Base-by-base conservation (phyloP, 2,329 filamentous ascomycete genomes). In the Cytospora piceicola region DNA sequence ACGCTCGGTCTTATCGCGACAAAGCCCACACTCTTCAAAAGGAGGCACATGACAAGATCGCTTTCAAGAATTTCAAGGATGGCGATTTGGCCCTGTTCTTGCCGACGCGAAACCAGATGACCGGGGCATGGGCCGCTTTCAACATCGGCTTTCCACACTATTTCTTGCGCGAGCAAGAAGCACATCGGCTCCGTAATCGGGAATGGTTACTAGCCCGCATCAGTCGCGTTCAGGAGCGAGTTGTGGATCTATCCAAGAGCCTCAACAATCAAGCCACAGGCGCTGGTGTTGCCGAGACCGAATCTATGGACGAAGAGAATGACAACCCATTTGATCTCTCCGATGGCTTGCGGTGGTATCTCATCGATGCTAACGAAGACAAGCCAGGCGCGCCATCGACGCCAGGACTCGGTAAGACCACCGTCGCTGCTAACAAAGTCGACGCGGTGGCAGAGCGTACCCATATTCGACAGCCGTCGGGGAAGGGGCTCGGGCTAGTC, bases 171-270 rank as follows among this genome's bases (percentile, higher is more conserved):
- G 95, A 99, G 77, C 91, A 96, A 75, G 94, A 98, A 72, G 85
- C 85, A 1, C 96, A 99, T 77, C 90, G 92, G 67, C 82, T 99
- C 7, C 88, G 90, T 34, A 89, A 88, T 57, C 87, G 94, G 42
- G 95, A 99, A 75, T 99, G 95, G 93, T 87, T 99, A n/a, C 89
- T 99, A 9, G 95, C 95, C 11, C 89, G 95, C 20, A 98, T 99
- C 66, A 89, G 89, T 15, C 93, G 92, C 69, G 88, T 98, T 27
- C 93, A 98, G 79, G 93, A 97, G 75, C 90, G 93, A 4, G 90
- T 98, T 4, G 95, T 99, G 0, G 94, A 99, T 76, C 82, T 98
- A 7, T 95, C 92, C 20, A 93, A 91, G 78, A 91, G 89, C 29
- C 80, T 95, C 68, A 77, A 85, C 68, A 70, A 71, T 42, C 67